These are phyloP conservation scores for Rubroshorea leprosula DNA, from an alignment of 345 rosid genomes.

Conservation along the genomic window DNA sequence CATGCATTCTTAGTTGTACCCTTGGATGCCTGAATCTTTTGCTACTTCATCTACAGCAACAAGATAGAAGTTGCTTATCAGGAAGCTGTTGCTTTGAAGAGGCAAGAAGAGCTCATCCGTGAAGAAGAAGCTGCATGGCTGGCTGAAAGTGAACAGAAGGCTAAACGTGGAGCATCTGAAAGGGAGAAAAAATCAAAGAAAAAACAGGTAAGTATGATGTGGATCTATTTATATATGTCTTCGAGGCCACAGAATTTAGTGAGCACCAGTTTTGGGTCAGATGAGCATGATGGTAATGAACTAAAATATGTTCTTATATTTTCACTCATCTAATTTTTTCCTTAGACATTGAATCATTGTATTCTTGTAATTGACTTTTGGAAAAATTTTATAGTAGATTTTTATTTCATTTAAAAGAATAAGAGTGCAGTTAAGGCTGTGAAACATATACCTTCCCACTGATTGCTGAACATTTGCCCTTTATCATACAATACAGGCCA, in stretches of 20 bases:
- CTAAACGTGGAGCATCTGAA: conserved; percentile 60
- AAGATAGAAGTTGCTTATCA: conserved; percentile 88
- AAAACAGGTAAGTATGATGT: conserved; percentile 50
- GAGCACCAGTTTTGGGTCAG: background rate
- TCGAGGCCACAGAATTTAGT: too few species aligned
- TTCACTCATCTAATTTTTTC: too few species aligned
- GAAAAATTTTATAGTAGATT: background rate
- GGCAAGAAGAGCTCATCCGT: conserved; percentile 95
- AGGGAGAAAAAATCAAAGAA: conserved; percentile 89
- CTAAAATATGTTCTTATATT: background rate
- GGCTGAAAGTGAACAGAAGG: conserved; percentile 76
- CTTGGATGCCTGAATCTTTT: conserved; percentile 12
- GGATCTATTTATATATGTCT: background rate
- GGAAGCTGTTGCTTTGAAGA: conserved; percentile 87
- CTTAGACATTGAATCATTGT: too few species aligned
- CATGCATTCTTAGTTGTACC: background rate
- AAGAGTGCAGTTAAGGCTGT: background rate
- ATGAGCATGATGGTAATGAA: background rate
- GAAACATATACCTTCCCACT: background rate
- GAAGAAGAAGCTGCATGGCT: conserved; percentile 91
- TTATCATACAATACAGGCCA: conserved; percentile 41
- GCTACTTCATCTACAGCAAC: conserved; percentile 41
- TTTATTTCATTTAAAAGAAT: background rate
- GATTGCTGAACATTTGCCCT: background rate
- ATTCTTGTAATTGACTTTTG: background rate